Evolutionary conservation across 768 basidiomycete genomes (phyloP), one percentile per base, ranked within the genome.

Genomic region (Leccinum fibrillosum): DNA sequence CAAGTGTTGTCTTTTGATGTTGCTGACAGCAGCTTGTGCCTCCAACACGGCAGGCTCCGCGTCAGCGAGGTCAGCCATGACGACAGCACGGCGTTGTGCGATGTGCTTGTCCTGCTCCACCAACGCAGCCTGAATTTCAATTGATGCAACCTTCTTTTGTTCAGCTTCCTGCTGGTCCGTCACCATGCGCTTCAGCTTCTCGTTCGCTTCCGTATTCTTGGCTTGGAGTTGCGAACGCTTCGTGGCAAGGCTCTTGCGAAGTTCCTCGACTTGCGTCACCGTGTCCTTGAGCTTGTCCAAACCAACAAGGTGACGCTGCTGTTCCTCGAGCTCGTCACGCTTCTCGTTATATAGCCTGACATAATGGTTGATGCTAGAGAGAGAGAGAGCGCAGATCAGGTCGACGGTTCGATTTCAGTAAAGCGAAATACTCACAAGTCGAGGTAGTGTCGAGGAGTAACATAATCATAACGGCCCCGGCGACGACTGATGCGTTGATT

Each of bases 141-240:
- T 93, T 9, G 97, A 99, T 0, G 93, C 94, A 2, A 90, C 82
- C 70, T 98, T 98, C 83, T 98, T 97, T 71, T 95, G 92, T 68
- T 99, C 97, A 2, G 97, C 97, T 69, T 98, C 96, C 69, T 98
- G 96, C 74, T 99, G 96, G 73, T 98, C 96, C 7, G 92, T 82
- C 13, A 99, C 94, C 96, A 99, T 98, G 57, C 93, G 92, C 72
- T 92, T 88, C 42, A 99, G 82, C 75, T 99, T 99, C 68, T 93
- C 92, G 72, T 99, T 98, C 11, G 97, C 97, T 74, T 98, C 92
- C 1, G 86, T 86, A 66, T 97, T 83, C 79, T 99, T 99, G 25
- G 91, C 89, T 69, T 94, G 86, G 30, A 99, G 82, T 66, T 98
- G 94, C 3, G 88, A 85, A 19, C 92, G 86, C 74, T 99, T 99